A percentile compares a stretch with the other conserved stretches of the same genome.
phyloP scores from a whole-genome alignment of 73 alveolate species.

The Breviolum minutum region DNA sequence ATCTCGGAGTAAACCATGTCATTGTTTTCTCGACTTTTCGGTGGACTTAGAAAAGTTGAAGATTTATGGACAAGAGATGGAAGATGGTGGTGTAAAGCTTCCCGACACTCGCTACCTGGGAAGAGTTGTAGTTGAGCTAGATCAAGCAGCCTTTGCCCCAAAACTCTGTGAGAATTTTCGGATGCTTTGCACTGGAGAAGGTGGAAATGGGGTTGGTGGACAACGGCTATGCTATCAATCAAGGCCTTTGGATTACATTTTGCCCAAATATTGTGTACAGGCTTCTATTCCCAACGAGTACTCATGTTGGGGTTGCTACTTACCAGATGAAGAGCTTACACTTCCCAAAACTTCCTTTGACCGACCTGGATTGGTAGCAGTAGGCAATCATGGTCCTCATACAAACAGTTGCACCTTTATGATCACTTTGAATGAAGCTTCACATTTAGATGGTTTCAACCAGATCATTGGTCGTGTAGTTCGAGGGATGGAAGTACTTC shows the following conservation, averaged over 20 bases:
- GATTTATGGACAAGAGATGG: conserved; percentile 49
- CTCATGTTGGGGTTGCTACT: conserved; percentile 90
- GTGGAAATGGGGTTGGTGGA: conserved; percentile 59
- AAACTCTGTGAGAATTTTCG: conserved; percentile 89
- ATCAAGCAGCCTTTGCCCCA: conserved; percentile 79
- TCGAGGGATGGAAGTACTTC: conserved; percentile 90
- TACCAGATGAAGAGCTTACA: conserved; percentile 51
- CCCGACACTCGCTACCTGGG: conserved; percentile 63
- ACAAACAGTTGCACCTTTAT: conserved; percentile 85
- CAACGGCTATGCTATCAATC: conserved; percentile 64
- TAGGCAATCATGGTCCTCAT: conserved; percentile 81
- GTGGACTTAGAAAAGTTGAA: conserved; percentile 61
- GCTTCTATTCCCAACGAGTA: conserved; percentile 82
- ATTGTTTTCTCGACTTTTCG: conserved; percentile 68
- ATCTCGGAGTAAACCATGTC: conserved; percentile 41
- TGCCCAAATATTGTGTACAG: conserved; percentile 85
- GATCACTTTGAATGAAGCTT: conserved; percentile 87
- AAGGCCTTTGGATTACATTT: conserved; percentile 29
- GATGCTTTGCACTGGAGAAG: conserved; percentile 90
- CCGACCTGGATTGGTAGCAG: conserved; percentile 44
- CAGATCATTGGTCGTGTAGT: conserved; percentile 93
- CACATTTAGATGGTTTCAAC: conserved; percentile 77
- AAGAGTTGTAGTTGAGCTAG: conserved; percentile 58
- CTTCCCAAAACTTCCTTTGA: conserved; percentile 34
- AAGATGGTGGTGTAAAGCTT: conserved; percentile 44